Conservation (phyloP, 768 basidiomycete genomes). For the Boletus rubroflammeus region DNA sequence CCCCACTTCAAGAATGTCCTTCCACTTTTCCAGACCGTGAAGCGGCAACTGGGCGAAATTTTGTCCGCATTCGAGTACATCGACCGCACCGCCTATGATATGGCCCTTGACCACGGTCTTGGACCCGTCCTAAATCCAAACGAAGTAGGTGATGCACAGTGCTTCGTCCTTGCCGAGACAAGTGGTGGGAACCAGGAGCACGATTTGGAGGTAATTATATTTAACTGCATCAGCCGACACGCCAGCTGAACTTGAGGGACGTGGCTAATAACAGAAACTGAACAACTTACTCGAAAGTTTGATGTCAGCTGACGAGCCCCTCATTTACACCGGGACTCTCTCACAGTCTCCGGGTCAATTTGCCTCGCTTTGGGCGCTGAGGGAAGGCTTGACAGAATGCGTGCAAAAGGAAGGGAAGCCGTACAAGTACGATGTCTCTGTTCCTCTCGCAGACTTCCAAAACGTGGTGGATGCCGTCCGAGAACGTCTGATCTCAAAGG, state of each 20-base stretch:
- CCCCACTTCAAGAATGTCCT: conserved; percentile 85
- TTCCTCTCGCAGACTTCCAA: conserved; percentile 85
- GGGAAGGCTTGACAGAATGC: conserved; percentile 91
- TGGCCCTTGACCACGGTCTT: conserved; percentile 81
- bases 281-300: conserved; percentile 72
- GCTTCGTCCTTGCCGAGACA: conserved; percentile 92
- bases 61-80: conserved; percentile 97
- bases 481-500: conserved; percentile 64
- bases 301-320: conserved; percentile 63
- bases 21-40: conserved; percentile 78
- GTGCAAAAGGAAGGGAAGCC: conserved; percentile 90
- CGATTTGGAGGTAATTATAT: conserved; percentile 73
- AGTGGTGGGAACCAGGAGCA: conserved; percentile 91
- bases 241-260: conserved; percentile 5
- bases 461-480: conserved; percentile 78
- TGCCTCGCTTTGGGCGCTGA: conserved; percentile 83
- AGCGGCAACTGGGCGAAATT: conserved; percentile 85
- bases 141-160: conserved; percentile 73
- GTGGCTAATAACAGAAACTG: conserved; percentile 68
- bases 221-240: conserved; percentile 2
- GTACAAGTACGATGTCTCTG: conserved; percentile 96
- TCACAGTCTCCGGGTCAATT: conserved; percentile 91
- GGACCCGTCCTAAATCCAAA: conserved; percentile 71
- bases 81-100: conserved; percentile 79
- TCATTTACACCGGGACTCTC: conserved; percentile 87